Conservation (phyloP, 2,329 filamentous ascomycete genomes). For the Cyphellophora attinorum region DNA sequence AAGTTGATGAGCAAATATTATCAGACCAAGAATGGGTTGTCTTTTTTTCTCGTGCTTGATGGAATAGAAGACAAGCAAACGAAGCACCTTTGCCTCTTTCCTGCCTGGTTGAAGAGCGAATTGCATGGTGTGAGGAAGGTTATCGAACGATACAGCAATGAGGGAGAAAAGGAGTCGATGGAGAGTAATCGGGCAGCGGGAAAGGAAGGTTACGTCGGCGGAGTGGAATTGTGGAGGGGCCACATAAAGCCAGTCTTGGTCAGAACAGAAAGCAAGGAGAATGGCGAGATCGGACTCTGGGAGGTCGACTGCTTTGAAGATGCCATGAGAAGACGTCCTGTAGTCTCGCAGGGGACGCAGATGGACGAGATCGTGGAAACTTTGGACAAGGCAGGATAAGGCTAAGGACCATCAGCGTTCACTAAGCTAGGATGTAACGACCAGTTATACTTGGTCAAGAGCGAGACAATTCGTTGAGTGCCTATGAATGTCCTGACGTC, state of each 20-base stretch:
- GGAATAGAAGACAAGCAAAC: background rate
- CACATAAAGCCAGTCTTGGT: background rate
- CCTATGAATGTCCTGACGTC: no score
- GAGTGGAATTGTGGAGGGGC: background rate
- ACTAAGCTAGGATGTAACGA: no score
- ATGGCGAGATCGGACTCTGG: no score
- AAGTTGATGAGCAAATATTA: background rate
- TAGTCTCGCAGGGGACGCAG: no score
- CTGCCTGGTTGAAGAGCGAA: background rate
- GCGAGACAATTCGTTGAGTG: no score
- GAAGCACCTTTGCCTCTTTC: slow-evolving; percentile 1
- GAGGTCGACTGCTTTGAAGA: no score
- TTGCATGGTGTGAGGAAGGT: slow-evolving; percentile 5
- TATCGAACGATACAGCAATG: slow-evolving; percentile 3
- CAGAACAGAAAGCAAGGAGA: background rate
- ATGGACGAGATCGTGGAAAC: no score
- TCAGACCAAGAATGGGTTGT: background rate
- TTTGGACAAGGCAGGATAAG: no score
- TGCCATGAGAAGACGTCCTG: no score
- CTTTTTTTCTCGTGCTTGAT: background rate
- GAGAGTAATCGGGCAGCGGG: background rate
- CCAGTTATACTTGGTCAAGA: no score
- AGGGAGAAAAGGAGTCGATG: background rate
- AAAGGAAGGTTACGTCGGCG: background rate
- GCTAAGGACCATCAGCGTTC: no score